Percentiles rank a stretch among this genome's conserved stretches.
phyloP scores from a whole-genome alignment of 2,329 filamentous ascomycete species.

The Phoma sp. region DNA sequence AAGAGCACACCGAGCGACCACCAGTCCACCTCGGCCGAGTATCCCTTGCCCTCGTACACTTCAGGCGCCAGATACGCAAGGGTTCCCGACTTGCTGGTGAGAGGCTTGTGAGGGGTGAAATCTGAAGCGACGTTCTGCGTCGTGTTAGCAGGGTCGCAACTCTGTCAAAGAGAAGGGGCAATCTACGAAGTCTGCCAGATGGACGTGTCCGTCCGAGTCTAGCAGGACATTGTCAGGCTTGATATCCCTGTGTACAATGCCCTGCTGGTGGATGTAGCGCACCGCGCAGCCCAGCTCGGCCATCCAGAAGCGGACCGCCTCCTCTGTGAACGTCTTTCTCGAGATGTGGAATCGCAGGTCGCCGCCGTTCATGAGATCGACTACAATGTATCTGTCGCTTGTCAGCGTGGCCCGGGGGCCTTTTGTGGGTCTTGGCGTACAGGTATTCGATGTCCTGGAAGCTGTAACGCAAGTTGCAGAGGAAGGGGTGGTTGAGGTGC shows the following conservation, averaged over 20 bases:
- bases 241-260: conserved; percentile 52
- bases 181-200: conserved; percentile 95
- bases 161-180: background rate
- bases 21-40: conserved; percentile 92
- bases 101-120: conserved; percentile 77
- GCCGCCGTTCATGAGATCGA: conserved; percentile 97
- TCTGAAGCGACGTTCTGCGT: conserved; percentile 93
- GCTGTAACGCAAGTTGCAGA: conserved; percentile 97
- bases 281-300: conserved; percentile 91
- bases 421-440: conserved; percentile 41
- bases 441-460: conserved; percentile 99
- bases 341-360: conserved; percentile 98
- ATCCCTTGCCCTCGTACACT: conserved; percentile 89
- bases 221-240: conserved; percentile 52
- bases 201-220: conserved; percentile 71
- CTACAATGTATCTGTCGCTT: conserved; percentile 72
- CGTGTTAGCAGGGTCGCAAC: conserved; percentile 43
- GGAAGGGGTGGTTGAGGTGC: conserved; percentile 95
- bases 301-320: conserved; percentile 96
- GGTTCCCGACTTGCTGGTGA: conserved; percentile 96
- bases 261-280: conserved; percentile 57
- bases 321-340: conserved; percentile 96
- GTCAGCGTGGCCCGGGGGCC: background rate
- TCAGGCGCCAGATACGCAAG: conserved; percentile 95
- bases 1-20: conserved; percentile 98